Evolutionary conservation across 106 monocot species (phyloP).

Genomic region (Posidonia australis): DNA sequence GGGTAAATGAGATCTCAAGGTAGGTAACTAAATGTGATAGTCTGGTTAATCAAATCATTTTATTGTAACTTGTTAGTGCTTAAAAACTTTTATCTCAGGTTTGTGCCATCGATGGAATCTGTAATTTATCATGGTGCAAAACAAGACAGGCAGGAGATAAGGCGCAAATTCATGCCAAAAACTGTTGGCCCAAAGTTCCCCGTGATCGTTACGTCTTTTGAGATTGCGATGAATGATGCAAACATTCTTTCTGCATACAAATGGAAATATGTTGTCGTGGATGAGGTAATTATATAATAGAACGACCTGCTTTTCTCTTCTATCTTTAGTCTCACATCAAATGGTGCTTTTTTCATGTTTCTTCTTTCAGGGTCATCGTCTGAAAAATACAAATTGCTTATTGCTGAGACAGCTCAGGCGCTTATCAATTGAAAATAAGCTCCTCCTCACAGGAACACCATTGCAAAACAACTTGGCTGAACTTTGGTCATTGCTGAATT

Average conservation of each 20-base stretch:
- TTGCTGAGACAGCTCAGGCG: conserved; percentile 57
- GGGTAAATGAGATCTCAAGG: conserved; percentile 84
- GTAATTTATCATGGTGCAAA: conserved; percentile 84
- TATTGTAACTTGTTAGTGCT: neutral
- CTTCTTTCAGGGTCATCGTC: conserved; percentile 64
- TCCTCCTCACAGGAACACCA: conserved; percentile 97
- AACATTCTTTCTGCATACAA: conserved; percentile 38
- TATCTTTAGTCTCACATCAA: neutral
- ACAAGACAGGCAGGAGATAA: conserved; percentile 44
- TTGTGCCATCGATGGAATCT: conserved; percentile 58
- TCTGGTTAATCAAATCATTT: neutral
- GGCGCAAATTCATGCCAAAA: conserved; percentile 66
- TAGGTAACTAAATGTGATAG: conserved; percentile 7
- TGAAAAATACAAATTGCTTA: conserved; percentile 80
- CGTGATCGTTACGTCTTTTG: conserved; percentile 75
- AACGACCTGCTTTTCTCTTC: neutral
- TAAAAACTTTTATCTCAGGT: conserved; percentile 29
- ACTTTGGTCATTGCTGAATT: conserved; percentile 91
- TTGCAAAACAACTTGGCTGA: conserved; percentile 94
- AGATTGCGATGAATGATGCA: conserved; percentile 66
- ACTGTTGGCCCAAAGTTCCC: conserved; percentile 68
- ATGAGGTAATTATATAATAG: conserved; percentile 49
- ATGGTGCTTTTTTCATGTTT: neutral
- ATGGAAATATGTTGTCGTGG: conserved; percentile 97
- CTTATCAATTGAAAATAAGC: conserved; percentile 89